phyloP scores from a whole-genome alignment of 1,284 basidiomycete species.

The Ustilago cynodontis region DNA sequence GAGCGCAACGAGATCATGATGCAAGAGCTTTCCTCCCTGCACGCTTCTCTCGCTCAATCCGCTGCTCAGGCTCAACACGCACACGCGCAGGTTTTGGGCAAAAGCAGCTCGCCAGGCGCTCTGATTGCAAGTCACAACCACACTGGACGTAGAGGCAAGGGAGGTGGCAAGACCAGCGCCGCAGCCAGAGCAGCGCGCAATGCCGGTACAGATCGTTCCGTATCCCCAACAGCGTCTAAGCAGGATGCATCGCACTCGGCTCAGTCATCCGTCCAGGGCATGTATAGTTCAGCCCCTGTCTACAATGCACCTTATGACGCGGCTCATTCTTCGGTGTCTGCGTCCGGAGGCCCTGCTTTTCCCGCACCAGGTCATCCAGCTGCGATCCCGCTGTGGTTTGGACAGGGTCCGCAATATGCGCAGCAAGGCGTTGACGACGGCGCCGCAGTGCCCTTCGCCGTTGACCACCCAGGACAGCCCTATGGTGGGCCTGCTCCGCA shows the following conservation, averaged over 20 bases:
- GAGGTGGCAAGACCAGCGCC: slow-evolving; percentile 35
- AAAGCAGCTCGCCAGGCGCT: slow-evolving; percentile 48
- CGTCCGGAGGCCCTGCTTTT: slow-evolving; percentile 6
- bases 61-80: slow-evolving; percentile 63
- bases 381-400: slow-evolving; percentile 17
- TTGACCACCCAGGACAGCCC: slow-evolving; percentile 6
- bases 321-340: slow-evolving; percentile 5
- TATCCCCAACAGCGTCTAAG: slow-evolving; percentile 14
- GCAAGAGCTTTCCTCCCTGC: slow-evolving; percentile 85
- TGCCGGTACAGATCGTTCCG: slow-evolving; percentile 18
- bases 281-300: slow-evolving; percentile 11
- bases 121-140: slow-evolving; percentile 52
- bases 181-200: slow-evolving; percentile 29
- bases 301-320: slow-evolving; percentile 21
- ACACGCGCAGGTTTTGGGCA: slow-evolving; percentile 58
- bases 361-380: slow-evolving; percentile 12
- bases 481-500: slow-evolving; percentile 25
- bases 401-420: slow-evolving; percentile 22
- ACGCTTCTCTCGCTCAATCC: slow-evolving; percentile 78
- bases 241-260: neutral
- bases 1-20: slow-evolving; percentile 92
- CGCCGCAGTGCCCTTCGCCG: neutral
- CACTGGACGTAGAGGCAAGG: slow-evolving; percentile 39
- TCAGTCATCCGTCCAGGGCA: slow-evolving; percentile 4
- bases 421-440: slow-evolving; percentile 12